Evolutionary conservation across 23 red algal genomes (phyloP).

Genomic region (Gracilaria gracilis): DNA sequence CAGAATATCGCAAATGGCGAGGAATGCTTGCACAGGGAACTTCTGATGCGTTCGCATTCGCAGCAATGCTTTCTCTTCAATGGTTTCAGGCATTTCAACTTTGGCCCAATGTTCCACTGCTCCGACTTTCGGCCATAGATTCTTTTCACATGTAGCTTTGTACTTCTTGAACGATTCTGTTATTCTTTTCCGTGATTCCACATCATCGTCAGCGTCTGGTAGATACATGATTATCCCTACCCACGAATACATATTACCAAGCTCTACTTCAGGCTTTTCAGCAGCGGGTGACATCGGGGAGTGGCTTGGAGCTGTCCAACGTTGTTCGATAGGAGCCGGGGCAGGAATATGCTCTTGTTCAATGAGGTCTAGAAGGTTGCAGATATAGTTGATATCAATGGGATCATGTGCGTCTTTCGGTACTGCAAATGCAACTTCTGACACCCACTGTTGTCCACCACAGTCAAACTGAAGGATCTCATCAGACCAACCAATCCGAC

Average conservation of each 20-base stretch:
- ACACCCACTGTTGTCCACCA: conserved; percentile 97
- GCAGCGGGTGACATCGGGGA: conserved; percentile 82
- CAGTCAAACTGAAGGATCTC: conserved; percentile 92
- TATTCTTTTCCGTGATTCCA: conserved; percentile 48
- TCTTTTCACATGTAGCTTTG: conserved; percentile 62
- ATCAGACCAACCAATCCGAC: conserved; percentile 80
- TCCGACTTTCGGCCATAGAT: conserved; percentile 69
- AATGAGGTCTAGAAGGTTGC: conserved; percentile 72
- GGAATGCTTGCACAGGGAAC: conserved; percentile 73
- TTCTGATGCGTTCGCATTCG: conserved; percentile 42
- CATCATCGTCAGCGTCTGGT: conserved; percentile 62
- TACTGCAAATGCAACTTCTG: conserved; percentile 85
- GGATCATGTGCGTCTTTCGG: conserved; percentile 17
- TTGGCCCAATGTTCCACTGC: conserved; percentile 94
- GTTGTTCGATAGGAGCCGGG: conserved; percentile 92
- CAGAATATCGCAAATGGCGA: conserved; percentile 62
- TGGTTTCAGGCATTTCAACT: conserved; percentile 77
- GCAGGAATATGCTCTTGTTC: conserved; percentile 83
- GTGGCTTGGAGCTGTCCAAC: conserved; percentile 82
- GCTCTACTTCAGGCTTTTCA: conserved; percentile 55
- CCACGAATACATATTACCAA: conserved; percentile 79
- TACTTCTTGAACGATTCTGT: conserved; percentile 79
- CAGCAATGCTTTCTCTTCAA: conserved; percentile 44
- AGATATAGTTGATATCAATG: conserved; percentile 73
- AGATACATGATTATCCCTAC: conserved; percentile 99